Percentiles rank a stretch among this genome's conserved stretches.
Conservation (phyloP, 257 asterid genomes). For the Leonotis leonurus region DNA sequence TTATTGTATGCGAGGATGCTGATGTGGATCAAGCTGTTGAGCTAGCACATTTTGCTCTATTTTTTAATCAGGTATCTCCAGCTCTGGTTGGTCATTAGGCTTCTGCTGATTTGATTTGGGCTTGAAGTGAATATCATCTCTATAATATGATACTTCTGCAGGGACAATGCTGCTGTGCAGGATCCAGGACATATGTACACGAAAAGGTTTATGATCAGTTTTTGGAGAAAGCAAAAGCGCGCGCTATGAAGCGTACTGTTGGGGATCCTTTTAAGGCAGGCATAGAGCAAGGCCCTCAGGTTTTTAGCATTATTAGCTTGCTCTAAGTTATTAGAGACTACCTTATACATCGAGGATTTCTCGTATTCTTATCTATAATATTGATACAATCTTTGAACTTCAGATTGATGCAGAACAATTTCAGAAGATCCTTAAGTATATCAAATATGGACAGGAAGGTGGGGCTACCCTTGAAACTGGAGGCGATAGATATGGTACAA, state of each 20-base stretch:
- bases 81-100: neutral
- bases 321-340: neutral
- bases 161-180: constrained; percentile 99
- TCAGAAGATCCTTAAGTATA: constrained; percentile 61
- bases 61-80: constrained; percentile 78
- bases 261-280: constrained; percentile 94
- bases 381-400: constrained; percentile 6
- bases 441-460: constrained; percentile 50
- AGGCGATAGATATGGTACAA: constrained; percentile 52
- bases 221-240: constrained; percentile 69
- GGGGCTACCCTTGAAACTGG: constrained; percentile 94
- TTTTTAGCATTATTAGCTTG: constrained; percentile 8
- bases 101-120: neutral
- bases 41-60: constrained; percentile 81
- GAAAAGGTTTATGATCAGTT: constrained; percentile 86
- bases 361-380: constrained; percentile 6
- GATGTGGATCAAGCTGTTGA: constrained; percentile 88
- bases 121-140: neutral
- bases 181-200: constrained; percentile 81
- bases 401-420: constrained; percentile 76
- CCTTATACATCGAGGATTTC: neutral
- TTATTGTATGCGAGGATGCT: constrained; percentile 95
- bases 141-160: constrained; percentile 16
- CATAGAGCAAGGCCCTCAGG: constrained; percentile 97
- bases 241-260: constrained; percentile 65